Evolutionary conservation across 2,329 filamentous ascomycete genomes (phyloP), one percentile per base, ranked within the genome.

Genomic region (Exutisphaerella laricina): DNA sequence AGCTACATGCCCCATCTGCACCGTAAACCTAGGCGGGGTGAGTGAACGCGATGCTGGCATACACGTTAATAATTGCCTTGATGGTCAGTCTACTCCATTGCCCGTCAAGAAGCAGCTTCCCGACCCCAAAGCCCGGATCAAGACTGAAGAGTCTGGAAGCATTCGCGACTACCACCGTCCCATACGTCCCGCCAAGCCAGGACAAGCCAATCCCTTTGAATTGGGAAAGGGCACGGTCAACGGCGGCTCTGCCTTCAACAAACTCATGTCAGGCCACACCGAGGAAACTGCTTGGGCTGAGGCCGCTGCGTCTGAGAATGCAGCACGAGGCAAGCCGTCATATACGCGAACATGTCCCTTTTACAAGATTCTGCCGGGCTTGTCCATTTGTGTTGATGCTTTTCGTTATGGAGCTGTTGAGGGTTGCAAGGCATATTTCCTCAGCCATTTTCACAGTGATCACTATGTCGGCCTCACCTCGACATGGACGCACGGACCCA

Each of bases 391-490:
- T 45, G 92, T 98, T 1, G 92, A 98, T 65, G 92, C 92, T 0
- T 95, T 98, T 59, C 81, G 90, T 14, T 98, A 97, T 59, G 92
- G 92, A 2, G 88, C 89, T 3, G 87, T 98, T 0, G 77, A 94
- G 60, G 89, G 88, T 1, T 95, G 89, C 63, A 84, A 85, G 41
- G 92, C 90, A 1, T 98, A 98, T 62, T 98, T 98, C 55, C 75
- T 98, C 8, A 96, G 89, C 56, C 92, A 98, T 61, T 98, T 97
- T 55, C 92, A 98, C 65, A 96, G 88, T 58, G 92, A 98, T 61
- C 92, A 98, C 62, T 98, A 98, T 57, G 81, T 96, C 23, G 92
- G 92, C 2, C 70, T 98, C 8, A 92, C 87, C 8, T 80, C 85
- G 5, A 87, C 75, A 22, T 98, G 92, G 92, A 79, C 73, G 28